Evolutionary conservation across 345 rosid species (phyloP), one percentile per base, ranked within the genome.

Genomic region (Eucalyptus sideroxylon): DNA sequence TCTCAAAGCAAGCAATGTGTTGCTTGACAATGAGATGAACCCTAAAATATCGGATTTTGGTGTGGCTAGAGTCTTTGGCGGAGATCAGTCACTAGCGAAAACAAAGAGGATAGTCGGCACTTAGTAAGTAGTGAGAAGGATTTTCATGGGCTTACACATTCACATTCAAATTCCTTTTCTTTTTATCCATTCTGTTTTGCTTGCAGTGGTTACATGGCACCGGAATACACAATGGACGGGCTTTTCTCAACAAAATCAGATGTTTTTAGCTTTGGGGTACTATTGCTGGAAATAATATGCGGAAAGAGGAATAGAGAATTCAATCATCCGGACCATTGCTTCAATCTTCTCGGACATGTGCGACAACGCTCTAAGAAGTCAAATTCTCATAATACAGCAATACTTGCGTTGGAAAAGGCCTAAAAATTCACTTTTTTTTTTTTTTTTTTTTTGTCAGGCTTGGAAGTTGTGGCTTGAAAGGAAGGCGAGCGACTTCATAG

Each of bases 391-490:
- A 13, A 87, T 87, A 82, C 21, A 45, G 86, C 65, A 16, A 69
- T 34, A 34, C 26, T 69, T 16, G 7, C 11, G 81, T 34, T 34
- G 81, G 81, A 34, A 17, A 34, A 0, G 24, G 81, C 81, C 81
- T 16, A 69, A 69, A 69, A 69, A 17, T 34, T 34, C 81, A 16
- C 44, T 19, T 9, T 44, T 16, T 15, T 67, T 9, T 17, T 69
- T 47, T n/a, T 16, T 15, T 67, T 9, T 17, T 17, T 69, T 47
- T 45, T 50, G 51, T 53, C 81, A 93, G 95, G 94, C 92, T 7
- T 92, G 94, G 94, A 90, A 89, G 44, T 89, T 91, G 16, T 93
- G 94, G 94, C 87, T 59, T 11, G 90, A 91, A 3, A 90, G 88
- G 16, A 90, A 89, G 30, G 89, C 88, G n/a, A 11, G 85, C 16